Conservation (phyloP, 2,329 filamentous ascomycete species). For the Tolypocladium album region DNA sequence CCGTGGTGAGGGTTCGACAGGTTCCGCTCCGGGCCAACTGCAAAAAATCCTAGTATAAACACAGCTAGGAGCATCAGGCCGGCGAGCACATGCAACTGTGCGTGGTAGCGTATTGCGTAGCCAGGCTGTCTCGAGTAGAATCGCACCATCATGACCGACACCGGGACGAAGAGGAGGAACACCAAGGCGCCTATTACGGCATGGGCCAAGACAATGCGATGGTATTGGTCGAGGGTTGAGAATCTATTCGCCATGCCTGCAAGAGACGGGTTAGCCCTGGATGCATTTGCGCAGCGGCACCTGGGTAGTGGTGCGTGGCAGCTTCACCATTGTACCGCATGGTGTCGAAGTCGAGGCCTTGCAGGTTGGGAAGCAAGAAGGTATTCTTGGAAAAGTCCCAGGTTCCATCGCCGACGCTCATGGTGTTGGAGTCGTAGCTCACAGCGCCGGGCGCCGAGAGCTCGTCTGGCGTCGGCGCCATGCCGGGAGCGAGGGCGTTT, state of each 20-base stretch:
- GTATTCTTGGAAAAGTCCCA: constrained; percentile 71
- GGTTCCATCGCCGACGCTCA: constrained; percentile 71
- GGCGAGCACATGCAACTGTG: constrained; percentile 62
- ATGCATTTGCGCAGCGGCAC: neutral
- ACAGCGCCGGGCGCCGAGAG: constrained; percentile 62
- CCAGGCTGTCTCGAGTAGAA: constrained; percentile 57
- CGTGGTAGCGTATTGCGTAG: constrained; percentile 56
- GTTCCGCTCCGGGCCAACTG: constrained; percentile 61
- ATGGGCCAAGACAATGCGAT: constrained; percentile 58
- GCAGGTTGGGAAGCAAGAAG: constrained; percentile 68
- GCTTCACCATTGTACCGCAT: constrained; percentile 70
- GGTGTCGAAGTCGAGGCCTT: constrained; percentile 68
- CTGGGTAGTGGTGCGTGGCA: neutral
- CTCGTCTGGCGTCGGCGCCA: constrained; percentile 48
- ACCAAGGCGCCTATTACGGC: constrained; percentile 61
- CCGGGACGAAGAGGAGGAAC: constrained; percentile 64
- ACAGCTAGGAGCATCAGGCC: constrained; percentile 58
- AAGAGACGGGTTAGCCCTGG: neutral
- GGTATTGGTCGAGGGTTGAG: constrained; percentile 57
- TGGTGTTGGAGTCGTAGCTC: constrained; percentile 61
- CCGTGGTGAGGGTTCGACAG: constrained; percentile 77
- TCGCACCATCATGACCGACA: constrained; percentile 61
- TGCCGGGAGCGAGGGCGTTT: constrained; percentile 30
- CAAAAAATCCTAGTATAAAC: constrained; percentile 67
- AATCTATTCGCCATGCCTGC: constrained; percentile 80